Conservation (phyloP, 164 flowering plant species). For the Berberis thunbergii region DNA sequence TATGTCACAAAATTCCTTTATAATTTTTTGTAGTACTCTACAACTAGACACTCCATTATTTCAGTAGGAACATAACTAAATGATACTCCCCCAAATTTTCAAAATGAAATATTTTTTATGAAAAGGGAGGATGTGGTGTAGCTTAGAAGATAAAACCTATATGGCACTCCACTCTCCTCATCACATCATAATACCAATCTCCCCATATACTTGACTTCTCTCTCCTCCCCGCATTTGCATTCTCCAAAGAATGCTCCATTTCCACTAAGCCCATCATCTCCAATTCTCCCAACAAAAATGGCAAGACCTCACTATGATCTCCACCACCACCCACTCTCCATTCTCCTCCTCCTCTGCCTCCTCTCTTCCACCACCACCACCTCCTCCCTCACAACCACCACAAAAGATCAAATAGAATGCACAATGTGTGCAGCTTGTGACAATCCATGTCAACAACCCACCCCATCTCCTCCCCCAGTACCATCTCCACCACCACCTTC, state of each 20-base stretch:
- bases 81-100: too few relatives aligned
- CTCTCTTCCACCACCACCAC: neutral
- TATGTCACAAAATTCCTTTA: too few relatives aligned
- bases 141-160: neutral
- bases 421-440: conserved; percentile 63
- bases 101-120: neutral
- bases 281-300: neutral
- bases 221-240: neutral
- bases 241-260: neutral
- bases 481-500: conserved; percentile 21
- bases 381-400: neutral
- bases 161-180: neutral
- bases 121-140: neutral
- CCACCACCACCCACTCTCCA: too few relatives aligned
- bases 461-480: conserved; percentile 24
- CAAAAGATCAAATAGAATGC: conserved; percentile 29
- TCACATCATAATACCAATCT: neutral
- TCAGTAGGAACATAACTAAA: too few relatives aligned
- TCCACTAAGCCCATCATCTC: too few relatives aligned
- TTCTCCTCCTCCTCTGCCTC: neutral
- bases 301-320: neutral
- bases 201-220: neutral
- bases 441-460: conserved; percentile 35
- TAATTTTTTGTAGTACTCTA: too few relatives aligned
- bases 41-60: too few relatives aligned